A percentile compares a stretch with the other conserved stretches of the same genome.
These are phyloP conservation scores for Stephania yunnanensis DNA, from an alignment of 164 flowering plant genomes.

Conservation along the genomic window DNA sequence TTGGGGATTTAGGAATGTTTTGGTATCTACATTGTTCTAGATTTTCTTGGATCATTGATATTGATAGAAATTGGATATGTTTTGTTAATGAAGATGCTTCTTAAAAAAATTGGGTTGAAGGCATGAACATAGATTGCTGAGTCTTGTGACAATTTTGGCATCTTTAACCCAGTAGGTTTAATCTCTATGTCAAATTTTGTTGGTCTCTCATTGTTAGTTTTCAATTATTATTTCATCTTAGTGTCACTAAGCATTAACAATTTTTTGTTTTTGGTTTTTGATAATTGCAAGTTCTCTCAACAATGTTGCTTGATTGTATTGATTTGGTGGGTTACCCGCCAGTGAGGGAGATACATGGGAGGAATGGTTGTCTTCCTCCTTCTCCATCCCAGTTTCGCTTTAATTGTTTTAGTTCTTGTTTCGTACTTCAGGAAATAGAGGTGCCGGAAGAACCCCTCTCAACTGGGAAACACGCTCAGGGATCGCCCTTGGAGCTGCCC, in stretches of 20 bases:
- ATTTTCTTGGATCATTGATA: background rate
- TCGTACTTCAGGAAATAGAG: conserved; percentile 54
- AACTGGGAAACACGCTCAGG: conserved; percentile 75
- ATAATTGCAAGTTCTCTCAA: background rate
- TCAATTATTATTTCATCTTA: background rate
- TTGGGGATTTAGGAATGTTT: background rate
- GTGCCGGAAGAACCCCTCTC: conserved; percentile 72
- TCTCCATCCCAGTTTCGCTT: background rate
- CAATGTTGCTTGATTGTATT: background rate
- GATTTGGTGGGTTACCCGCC: background rate
- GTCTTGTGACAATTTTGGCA: background rate
- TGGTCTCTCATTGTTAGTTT: background rate
- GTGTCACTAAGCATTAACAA: background rate
- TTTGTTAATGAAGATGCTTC: background rate
- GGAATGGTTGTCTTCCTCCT: background rate
- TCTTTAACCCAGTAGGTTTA: background rate
- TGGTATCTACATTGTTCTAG: background rate
- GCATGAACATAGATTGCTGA: background rate
- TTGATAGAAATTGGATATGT: background rate
- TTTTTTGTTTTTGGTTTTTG: background rate
- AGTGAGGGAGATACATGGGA: background rate
- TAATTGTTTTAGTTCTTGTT: background rate
- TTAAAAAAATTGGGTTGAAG: background rate
- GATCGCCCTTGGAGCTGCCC: conserved; percentile 83
- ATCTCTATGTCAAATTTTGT: background rate